Evolutionary conservation across 148 eudicot species (phyloP).

Genomic region (Silene uniflora): DNA sequence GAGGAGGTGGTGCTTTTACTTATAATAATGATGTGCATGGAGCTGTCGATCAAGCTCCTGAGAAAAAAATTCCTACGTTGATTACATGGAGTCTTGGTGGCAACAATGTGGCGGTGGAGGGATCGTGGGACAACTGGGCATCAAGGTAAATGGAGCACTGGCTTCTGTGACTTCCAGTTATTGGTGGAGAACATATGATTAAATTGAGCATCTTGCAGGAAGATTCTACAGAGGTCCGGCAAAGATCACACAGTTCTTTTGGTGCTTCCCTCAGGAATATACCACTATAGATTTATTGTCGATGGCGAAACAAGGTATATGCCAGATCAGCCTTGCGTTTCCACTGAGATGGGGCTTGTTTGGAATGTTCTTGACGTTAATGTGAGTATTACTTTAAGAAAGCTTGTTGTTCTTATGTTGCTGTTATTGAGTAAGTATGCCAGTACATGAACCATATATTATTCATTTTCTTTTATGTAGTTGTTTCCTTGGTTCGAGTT

Average conservation of each 20-base stretch:
- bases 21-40: conserved; percentile 40
- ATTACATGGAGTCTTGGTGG: conserved; percentile 86
- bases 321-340: conserved; percentile 69
- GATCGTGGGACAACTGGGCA: conserved; percentile 91
- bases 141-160: conserved; percentile 44
- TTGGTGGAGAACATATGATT: conserved; percentile 7
- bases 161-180: background rate
- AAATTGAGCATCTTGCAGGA: conserved; percentile 45
- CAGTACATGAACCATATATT: too few species aligned
- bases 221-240: conserved; percentile 58
- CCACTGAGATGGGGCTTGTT: conserved; percentile 58
- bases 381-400: conserved; percentile 44
- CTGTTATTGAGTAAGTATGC: background rate
- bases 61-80: conserved; percentile 68
- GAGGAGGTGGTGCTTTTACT: conserved; percentile 35
- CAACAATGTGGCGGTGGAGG: conserved; percentile 71
- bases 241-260: conserved; percentile 68
- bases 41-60: conserved; percentile 39
- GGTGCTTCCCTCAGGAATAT: conserved; percentile 83
- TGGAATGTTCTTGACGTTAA: conserved; percentile 75
- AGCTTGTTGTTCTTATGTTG: background rate
- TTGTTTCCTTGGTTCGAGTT: background rate
- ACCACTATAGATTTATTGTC: conserved; percentile 68
- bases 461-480: background rate
- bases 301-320: conserved; percentile 67